A percentile compares a stretch with the other conserved stretches of the same genome.
Evolutionary conservation across 768 basidiomycete genomes (phyloP).

Genomic region (Macrolepiota dolichaula): DNA sequence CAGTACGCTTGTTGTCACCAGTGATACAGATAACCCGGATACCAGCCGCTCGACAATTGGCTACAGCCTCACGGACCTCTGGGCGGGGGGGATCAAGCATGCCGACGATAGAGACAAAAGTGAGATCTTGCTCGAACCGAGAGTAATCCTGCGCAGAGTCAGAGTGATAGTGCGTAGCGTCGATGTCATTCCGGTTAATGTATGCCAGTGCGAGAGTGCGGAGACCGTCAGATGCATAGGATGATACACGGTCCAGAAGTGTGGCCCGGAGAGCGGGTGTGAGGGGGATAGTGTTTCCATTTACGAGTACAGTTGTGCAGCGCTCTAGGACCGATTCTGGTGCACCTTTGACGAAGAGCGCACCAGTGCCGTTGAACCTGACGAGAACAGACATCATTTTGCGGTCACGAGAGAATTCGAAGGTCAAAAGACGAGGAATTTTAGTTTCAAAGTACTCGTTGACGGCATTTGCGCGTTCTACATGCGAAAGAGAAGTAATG

Average conservation of each 20-base stretch:
- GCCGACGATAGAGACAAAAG: slow-evolving; percentile 93
- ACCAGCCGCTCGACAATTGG: slow-evolving; percentile 88
- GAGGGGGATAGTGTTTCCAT: slow-evolving; percentile 63
- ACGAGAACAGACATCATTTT: slow-evolving; percentile 99
- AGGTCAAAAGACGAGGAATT: slow-evolving; percentile 83
- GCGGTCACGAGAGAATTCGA: slow-evolving; percentile 97
- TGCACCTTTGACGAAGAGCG: slow-evolving; percentile 92
- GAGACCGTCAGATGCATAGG: slow-evolving; percentile 80
- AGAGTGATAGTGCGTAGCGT: slow-evolving; percentile 78
- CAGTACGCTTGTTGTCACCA: slow-evolving; percentile 96
- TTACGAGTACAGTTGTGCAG: slow-evolving; percentile 70
- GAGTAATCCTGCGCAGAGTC: slow-evolving; percentile 79
- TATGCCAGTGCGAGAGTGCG: slow-evolving; percentile 92
- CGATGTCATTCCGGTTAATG: slow-evolving; percentile 70
- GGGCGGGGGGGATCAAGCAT: slow-evolving; percentile 99
- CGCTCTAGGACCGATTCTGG: slow-evolving; percentile 93
- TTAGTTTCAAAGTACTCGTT: slow-evolving; percentile 77
- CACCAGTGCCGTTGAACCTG: slow-evolving; percentile 60
- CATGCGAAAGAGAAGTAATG: slow-evolving; percentile 51
- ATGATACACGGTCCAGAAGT: slow-evolving; percentile 61
- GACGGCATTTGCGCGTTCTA: slow-evolving; percentile 74
- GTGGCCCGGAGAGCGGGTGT: slow-evolving; percentile 54
- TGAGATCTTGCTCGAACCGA: slow-evolving; percentile 87
- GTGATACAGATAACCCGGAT: slow-evolving; percentile 97
- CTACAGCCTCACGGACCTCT: slow-evolving; percentile 83